These are phyloP conservation scores for Backusella australiensis DNA, from an alignment of 192 early-diverging fungal genomes.

Conservation along the genomic window DNA sequence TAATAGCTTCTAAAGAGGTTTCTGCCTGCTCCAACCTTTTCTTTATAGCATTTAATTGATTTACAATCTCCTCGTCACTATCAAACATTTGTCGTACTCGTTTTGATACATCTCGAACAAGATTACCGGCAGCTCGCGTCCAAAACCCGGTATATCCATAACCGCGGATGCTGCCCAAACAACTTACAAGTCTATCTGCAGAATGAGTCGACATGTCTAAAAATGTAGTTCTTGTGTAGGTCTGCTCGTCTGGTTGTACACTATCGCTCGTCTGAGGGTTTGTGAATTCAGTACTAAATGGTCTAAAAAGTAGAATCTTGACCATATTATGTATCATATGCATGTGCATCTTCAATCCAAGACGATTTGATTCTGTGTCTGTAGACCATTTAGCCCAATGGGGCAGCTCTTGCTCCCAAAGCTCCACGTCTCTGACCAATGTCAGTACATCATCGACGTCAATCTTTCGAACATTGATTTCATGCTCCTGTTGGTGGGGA, in stretches of 20 bases:
- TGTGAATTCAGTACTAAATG: constrained; percentile 26
- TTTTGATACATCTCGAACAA: constrained; percentile 25
- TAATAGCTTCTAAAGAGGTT: background rate
- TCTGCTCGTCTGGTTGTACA: constrained; percentile 19
- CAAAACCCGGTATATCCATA: constrained; percentile 1
- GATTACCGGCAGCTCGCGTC: background rate
- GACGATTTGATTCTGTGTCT: background rate
- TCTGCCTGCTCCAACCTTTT: background rate
- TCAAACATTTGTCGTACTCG: constrained; percentile 30
- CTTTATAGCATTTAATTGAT: background rate
- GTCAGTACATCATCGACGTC: constrained; percentile 36
- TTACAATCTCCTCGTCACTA: constrained; percentile 26
- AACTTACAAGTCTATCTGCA: constrained; percentile 20
- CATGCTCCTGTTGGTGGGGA: background rate
- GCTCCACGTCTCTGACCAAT: constrained; percentile 29
- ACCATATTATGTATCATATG: constrained; percentile 30
- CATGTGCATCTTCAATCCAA: constrained; percentile 14
- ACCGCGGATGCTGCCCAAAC: background rate
- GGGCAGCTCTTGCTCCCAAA: constrained; percentile 29
- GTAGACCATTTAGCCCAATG: constrained; percentile 20
- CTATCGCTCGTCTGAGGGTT: background rate
- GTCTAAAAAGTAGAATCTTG: constrained; percentile 32
- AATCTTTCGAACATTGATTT: constrained; percentile 23
- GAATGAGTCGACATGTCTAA: constrained; percentile 30
- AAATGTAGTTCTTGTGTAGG: constrained; percentile 32